Percentiles rank a stretch among this genome's conserved stretches.
Evolutionary conservation across 768 basidiomycete genomes (phyloP).

Genomic region (Lentinula aciculospora): DNA sequence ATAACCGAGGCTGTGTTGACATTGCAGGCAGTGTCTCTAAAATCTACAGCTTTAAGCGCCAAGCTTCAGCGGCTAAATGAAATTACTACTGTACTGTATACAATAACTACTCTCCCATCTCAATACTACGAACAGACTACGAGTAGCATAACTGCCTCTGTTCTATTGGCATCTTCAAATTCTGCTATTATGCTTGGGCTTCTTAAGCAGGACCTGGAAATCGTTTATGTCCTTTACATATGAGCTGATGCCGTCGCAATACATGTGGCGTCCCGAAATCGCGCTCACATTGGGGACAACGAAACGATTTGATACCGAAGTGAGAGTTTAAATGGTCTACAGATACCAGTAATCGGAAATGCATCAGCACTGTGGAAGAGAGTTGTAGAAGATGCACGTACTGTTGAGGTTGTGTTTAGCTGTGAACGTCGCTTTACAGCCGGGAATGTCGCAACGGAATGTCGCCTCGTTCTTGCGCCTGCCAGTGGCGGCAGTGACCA

Average conservation of each 20-base stretch:
- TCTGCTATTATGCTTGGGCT: background rate
- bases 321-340: slow-evolving; percentile 8
- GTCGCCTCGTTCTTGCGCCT: background rate
- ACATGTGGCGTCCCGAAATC: slow-evolving; percentile 8
- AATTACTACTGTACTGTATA: no score
- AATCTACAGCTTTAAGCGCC: background rate
- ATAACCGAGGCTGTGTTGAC: background rate
- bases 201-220: background rate
- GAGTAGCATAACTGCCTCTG: background rate
- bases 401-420: slow-evolving; percentile 7
- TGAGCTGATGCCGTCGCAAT: background rate
- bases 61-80: background rate
- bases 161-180: no score
- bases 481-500: background rate
- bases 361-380: background rate
- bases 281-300: slow-evolving; percentile 2
- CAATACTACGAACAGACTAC: no score
- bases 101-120: no score
- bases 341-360: background rate
- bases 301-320: slow-evolving; percentile 2
- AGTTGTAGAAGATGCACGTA: background rate
- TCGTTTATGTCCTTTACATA: slow-evolving; percentile 1
- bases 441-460: background rate
- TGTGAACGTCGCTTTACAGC: slow-evolving; percentile 6
- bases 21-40: background rate